Conservation (phyloP, 345 rosid species). For the Brassica carinata region DNA sequence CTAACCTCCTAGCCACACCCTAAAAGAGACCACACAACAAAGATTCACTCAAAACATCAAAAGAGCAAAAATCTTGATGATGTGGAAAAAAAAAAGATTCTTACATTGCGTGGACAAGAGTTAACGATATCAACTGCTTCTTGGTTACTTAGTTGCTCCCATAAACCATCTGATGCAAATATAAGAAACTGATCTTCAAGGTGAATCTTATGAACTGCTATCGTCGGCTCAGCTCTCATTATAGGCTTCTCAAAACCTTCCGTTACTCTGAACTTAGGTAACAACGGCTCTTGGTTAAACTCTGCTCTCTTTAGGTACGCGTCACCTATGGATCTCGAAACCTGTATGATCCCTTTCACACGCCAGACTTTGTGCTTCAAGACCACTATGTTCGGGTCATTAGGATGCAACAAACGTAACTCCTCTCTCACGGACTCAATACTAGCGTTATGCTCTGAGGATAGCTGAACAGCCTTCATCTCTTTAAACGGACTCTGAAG, state of each 20-base stretch:
- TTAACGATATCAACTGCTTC: conserved; percentile 91
- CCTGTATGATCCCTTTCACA: conserved; percentile 94
- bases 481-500: conserved; percentile 51
- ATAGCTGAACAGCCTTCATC: conserved; percentile 81
- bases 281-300: conserved; percentile 81
- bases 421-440: conserved; percentile 90
- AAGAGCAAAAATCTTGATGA: background rate
- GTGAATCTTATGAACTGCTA: conserved; percentile 67
- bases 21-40: conserved; percentile 29
- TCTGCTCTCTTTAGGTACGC: conserved; percentile 89
- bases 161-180: conserved; percentile 95
- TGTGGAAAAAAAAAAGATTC: conserved; percentile 8
- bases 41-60: background rate
- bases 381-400: conserved; percentile 90
- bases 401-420: conserved; percentile 75
- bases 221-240: conserved; percentile 83
- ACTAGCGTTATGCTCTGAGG: conserved; percentile 90
- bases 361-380: conserved; percentile 96
- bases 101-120: conserved; percentile 76
- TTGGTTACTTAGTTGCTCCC: conserved; percentile 96
- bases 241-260: conserved; percentile 78
- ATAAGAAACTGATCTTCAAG: conserved; percentile 92
- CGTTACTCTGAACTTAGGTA: conserved; percentile 76
- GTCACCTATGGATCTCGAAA: conserved; percentile 95
- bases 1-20: conserved; percentile 82